Evolutionary conservation across 768 basidiomycete species (phyloP), one percentile per base, ranked within the genome.

Genomic region (Pulveroboletus sp.): DNA sequence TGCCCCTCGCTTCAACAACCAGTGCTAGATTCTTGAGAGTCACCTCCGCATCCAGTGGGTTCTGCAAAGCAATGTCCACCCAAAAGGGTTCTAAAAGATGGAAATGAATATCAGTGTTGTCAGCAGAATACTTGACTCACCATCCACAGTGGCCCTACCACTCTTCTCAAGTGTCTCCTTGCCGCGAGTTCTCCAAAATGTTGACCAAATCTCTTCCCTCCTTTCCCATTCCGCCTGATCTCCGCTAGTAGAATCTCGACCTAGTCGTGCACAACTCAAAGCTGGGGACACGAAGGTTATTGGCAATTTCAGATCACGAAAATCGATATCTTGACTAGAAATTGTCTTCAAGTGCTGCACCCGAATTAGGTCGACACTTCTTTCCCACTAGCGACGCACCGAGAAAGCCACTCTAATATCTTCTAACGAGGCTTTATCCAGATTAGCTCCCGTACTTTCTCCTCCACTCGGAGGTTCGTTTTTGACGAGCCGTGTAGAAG

Each of bases 351-450:
- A 76, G 69, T 95, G 92, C 92, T 94, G 47, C 3, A 21, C 47
- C 21, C 43, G 21, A 21, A 15, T 57, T n/a, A 55, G 40, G 17
- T 0, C n/a, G 14, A n/a, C 7, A 35, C 33, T 28, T 21, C 13
- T n/a, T 31, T 33, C 9, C 21, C 35, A 51, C 14, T 31, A 27
- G 46, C n/a, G 17, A 57, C 76, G 50, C 63, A 94, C 93, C 62
- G 82, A 78, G 59, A 88, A 87, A 6, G 96, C 91, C 13, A 93
- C 81, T 21, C 81, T 78, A 60, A 98, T 90, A 69, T 99, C 95
- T 50, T 95, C 90, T 32, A 97, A 63, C 51, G 80, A 86, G 6
- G 90, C 73, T 51, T 83, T 85, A 49, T 86, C 87, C 40, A 79
- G 75, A 39, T 68, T 67, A 5, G 60, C 59, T 43, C 74, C 49